phyloP scores from a whole-genome alignment of 176 grass and related monocot species.

The Cenchrus fungigraminus region DNA sequence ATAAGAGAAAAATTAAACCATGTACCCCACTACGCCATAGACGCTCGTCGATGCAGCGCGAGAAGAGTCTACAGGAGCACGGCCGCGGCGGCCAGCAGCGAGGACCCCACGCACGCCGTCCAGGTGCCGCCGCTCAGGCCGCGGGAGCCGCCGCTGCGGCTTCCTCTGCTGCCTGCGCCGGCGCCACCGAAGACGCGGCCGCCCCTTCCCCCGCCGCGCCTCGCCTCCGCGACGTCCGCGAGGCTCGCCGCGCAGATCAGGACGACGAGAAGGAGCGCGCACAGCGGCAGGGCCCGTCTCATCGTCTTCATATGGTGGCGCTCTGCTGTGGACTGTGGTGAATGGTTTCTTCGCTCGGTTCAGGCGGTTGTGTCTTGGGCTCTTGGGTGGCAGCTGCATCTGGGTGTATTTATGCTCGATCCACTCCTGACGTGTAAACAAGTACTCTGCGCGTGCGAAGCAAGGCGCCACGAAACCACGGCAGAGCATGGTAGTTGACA shows the following conservation, averaged over 20 bases:
- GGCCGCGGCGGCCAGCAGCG: conserved; percentile 30
- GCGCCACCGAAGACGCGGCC: conserved; percentile 18
- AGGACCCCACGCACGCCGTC: conserved; percentile 31
- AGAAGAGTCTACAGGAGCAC: conserved; percentile 26
- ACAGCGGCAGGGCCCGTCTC: not conserved
- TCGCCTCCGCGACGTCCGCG: conserved; percentile 37
- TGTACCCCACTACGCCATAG: too few species aligned
- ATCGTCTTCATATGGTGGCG: not conserved
- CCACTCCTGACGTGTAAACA: not conserved
- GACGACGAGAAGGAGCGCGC: conserved; percentile 24
- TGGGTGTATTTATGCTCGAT: not conserved
- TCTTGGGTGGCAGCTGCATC: not conserved
- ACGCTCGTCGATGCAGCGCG: not conserved
- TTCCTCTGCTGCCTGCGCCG: conserved; percentile 21
- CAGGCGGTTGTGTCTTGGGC: not conserved
- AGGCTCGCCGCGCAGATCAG: conserved; percentile 32
- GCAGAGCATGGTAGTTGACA: not conserved
- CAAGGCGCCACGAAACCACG: not conserved
- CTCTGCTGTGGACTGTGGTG: not conserved
- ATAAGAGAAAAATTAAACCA: too few species aligned
- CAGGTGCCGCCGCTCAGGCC: conserved; percentile 43
- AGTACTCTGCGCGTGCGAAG: not conserved
- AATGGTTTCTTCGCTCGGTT: not conserved
- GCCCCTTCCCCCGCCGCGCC: not conserved
- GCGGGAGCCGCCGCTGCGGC: not conserved